phyloP scores from a whole-genome alignment of 2,329 filamentous ascomycete species.

The Botryotinia calthae region DNA sequence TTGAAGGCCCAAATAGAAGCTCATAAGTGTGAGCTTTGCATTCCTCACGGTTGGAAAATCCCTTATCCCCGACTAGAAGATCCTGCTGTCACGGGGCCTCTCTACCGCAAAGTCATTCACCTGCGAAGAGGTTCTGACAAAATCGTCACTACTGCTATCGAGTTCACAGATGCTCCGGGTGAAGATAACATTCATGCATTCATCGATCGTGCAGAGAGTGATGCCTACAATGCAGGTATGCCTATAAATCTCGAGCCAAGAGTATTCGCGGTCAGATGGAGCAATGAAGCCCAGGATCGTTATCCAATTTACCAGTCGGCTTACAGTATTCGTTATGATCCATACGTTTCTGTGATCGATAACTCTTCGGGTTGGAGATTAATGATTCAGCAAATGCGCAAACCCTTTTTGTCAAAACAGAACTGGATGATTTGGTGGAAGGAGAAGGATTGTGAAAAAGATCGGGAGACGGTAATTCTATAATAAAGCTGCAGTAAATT shows the following conservation, averaged over 20 bases:
- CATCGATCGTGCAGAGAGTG: neutral
- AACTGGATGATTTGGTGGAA: conserved; percentile 7
- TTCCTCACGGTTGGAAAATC: neutral
- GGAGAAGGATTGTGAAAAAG: neutral
- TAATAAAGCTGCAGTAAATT: neutral
- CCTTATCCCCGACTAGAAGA: neutral
- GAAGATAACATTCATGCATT: conserved; percentile 1
- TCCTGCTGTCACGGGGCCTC: neutral
- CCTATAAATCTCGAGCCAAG: neutral
- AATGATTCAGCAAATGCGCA: neutral
- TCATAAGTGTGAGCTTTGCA: neutral
- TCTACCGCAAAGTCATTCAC: neutral
- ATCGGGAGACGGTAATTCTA: neutral
- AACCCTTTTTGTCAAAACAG: neutral
- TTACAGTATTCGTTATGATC: neutral
- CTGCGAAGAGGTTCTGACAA: neutral
- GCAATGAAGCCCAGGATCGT: neutral
- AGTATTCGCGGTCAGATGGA: neutral
- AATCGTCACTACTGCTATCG: neutral
- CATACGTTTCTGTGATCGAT: neutral
- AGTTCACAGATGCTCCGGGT: neutral
- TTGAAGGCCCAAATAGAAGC: neutral
- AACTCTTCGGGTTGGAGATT: neutral
- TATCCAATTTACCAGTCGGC: too few species aligned
- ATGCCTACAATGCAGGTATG: conserved; percentile 1